phyloP scores from a whole-genome alignment of 176 grass and related monocot genomes.

The Guadua angustifolia region DNA sequence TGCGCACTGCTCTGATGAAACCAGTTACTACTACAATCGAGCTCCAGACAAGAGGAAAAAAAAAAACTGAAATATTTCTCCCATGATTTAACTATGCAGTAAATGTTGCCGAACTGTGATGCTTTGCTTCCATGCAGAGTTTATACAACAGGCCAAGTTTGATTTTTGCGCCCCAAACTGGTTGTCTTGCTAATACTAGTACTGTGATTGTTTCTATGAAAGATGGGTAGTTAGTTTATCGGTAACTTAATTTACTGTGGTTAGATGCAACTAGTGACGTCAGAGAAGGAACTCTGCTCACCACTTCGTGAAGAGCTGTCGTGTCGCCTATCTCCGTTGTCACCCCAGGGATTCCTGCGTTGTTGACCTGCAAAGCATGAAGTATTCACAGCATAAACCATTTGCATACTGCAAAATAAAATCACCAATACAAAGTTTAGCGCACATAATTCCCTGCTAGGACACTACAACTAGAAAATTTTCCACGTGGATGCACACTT shows the following conservation, averaged over 20 bases:
- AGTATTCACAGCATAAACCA: neutral
- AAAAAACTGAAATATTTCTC: no score
- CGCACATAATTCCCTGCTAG: neutral
- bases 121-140: no score
- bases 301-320: neutral
- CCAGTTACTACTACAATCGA: neutral
- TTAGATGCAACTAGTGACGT: no score
- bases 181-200: neutral
- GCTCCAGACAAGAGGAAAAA: no score
- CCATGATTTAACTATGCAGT: neutral
- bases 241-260: no score
- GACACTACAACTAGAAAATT: neutral
- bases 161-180: neutral
- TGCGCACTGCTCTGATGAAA: slow-evolving; percentile 32
- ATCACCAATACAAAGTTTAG: neutral
- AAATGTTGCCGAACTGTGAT: no score
- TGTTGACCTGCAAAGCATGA: slow-evolving; percentile 49
- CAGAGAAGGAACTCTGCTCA: neutral
- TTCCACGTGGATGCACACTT: no score
- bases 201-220: no score
- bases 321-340: neutral
- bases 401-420: neutral
- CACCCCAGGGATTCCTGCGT: slow-evolving; percentile 27
- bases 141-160: neutral
- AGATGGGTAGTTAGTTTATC: neutral